Conservation (phyloP, 345 rosid species). For the Reutealis trisperma region DNA sequence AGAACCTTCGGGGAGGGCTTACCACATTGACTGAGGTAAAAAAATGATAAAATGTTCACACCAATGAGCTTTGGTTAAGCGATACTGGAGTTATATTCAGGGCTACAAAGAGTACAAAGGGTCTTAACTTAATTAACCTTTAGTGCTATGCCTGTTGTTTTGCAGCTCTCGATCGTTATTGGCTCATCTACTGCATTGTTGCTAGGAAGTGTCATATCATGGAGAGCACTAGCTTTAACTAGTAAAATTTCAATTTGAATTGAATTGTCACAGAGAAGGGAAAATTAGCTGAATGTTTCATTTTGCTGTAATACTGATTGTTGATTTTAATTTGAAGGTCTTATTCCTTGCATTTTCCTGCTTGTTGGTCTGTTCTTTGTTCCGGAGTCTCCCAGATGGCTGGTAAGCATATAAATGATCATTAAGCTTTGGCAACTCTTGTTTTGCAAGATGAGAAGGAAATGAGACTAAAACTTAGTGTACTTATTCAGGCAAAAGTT, state of each 20-base stretch:
- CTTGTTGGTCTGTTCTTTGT: constrained; percentile 66
- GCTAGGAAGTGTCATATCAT: constrained; percentile 61
- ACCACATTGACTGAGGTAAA: constrained; percentile 71
- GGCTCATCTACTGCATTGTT: constrained; percentile 69
- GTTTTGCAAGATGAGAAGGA: not conserved
- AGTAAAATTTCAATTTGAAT: constrained; percentile 38
- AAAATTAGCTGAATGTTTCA: constrained; percentile 39
- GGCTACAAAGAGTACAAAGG: no score
- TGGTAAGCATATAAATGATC: constrained; percentile 45
- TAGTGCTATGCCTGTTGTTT: not conserved
- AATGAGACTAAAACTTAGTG: not conserved
- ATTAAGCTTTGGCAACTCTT: not conserved
- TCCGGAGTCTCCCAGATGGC: constrained; percentile 95
- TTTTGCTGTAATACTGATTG: constrained; percentile 10
- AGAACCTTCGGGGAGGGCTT: constrained; percentile 84
- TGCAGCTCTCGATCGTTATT: constrained; percentile 74
- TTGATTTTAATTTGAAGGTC: constrained; percentile 46
- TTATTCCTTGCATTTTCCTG: constrained; percentile 67
- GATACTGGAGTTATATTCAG: no score
- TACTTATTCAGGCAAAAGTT: constrained; percentile 62
- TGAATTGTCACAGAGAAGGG: no score
- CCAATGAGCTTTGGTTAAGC: no score
- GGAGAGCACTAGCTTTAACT: constrained; percentile 79
- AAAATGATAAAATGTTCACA: not conserved
- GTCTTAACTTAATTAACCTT: no score